Base-by-base conservation (phyloP, 148 eudicot species). In the Cornus controversa region DNA sequence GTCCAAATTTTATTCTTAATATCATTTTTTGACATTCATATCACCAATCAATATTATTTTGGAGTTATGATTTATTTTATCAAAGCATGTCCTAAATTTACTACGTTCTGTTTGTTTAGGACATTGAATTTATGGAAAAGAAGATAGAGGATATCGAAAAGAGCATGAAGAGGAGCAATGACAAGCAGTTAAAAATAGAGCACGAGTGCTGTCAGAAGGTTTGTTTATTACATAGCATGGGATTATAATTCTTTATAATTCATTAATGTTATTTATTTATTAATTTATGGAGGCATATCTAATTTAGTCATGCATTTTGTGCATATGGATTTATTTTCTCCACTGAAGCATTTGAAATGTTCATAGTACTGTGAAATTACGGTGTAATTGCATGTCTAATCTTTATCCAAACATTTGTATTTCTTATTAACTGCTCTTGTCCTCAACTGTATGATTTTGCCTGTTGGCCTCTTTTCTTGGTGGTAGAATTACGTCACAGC, bases 131-230 rank as follows among this genome's bases (percentile, higher is more conserved):
- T 83, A 88, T 96, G 87, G 89, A 84, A 75, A 89, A 84, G 75
- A 90, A 84, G 81, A 88, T 88, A 53, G 99, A 93, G 80, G 99
- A 96, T 85, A 84, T 96, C 72, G 98, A 96, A 77, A 96, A 96
- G 85, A 89, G 97, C 87, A 93, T 96, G 99, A 93, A 91, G 89
- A 90, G 97, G 79, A 96, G 99, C 91, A 96, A 93, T 83, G 99
- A 96, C 83, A 96, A 93, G 82, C 94, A 90, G 76, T 80, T 96
- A 81, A 93, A 96, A 82, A 70, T 93, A 80, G 99, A 93, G 86
- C 98, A 75, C 71, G 98, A 96, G 74, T 81, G 87, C 60, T 96
- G 95, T 71, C 84, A 75, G 66, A 91, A 85, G 98, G 98, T 96
- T 47, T 50, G 80, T 75, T 2, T 20, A 24, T 66, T 22, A 40